Conservation (phyloP, 805 yeast species). For the Candida ulmi region DNA sequence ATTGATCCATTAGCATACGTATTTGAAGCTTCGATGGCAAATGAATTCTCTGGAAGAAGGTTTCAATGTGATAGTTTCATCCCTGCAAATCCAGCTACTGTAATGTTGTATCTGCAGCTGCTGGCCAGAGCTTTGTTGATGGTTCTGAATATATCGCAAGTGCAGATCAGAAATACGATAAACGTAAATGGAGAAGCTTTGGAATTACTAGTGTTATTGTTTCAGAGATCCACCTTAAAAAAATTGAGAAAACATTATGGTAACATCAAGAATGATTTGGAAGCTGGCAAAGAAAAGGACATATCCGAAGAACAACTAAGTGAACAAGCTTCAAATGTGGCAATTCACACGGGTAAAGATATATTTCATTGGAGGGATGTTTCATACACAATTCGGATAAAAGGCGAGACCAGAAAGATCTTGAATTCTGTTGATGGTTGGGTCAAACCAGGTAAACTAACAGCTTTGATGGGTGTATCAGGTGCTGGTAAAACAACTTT, state of each 20-base stretch:
- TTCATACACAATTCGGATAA: conserved; percentile 58
- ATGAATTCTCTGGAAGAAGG: conserved; percentile 41
- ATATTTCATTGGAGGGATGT: conserved; percentile 72
- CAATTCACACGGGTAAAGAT: conserved; percentile 33
- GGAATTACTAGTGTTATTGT: conserved; percentile 53
- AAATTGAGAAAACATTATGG: conserved; percentile 28
- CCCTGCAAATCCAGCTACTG: conserved; percentile 44
- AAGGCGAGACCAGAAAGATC: conserved; percentile 52
- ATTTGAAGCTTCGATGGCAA: conserved; percentile 49
- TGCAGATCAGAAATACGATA: conserved; percentile 36
- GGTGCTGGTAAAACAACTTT: conserved; percentile 86
- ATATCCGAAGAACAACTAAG: conserved; percentile 14
- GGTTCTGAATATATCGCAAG: conserved; percentile 41
- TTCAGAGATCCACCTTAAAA: conserved; percentile 37
- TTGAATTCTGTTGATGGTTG: conserved; percentile 57
- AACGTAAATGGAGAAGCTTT: conserved; percentile 57
- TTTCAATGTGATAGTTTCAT: conserved; percentile 31
- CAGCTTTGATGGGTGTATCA: conserved; percentile 82
- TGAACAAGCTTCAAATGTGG: conserved; percentile 25
- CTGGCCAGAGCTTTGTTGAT: conserved; percentile 23
- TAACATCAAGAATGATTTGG: conserved; percentile 18
- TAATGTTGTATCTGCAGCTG: conserved; percentile 36
- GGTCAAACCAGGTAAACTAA: conserved; percentile 75
- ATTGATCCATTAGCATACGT: conserved; percentile 49
- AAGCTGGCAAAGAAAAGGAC: conserved; percentile 11